These are phyloP conservation scores for Amoebophrya sp. DNA, from an alignment of 169 alveolate genomes.

Conservation along the genomic window DNA sequence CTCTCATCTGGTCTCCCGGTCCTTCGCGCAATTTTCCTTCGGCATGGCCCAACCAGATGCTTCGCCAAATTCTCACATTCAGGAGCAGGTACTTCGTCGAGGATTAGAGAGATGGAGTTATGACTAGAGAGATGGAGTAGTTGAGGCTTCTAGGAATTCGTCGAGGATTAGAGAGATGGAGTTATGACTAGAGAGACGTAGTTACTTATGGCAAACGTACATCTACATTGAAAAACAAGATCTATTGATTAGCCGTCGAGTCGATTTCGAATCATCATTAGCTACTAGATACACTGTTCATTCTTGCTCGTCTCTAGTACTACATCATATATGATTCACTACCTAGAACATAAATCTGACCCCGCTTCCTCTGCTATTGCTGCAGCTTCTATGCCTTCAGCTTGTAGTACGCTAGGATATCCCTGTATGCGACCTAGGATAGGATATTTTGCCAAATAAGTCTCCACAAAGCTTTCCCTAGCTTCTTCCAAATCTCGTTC, in stretches of 20 bases:
- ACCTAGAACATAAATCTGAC: no score
- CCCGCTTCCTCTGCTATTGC: background rate
- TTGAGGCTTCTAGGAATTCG: no score
- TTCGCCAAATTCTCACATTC: background rate
- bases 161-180: no score
- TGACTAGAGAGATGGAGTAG: no score
- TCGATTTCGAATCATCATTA: background rate
- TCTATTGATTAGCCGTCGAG: background rate
- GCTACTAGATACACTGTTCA: background rate
- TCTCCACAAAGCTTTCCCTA: background rate
- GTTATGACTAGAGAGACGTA: no score
- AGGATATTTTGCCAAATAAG: background rate
- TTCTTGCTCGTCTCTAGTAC: background rate
- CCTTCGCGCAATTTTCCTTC: background rate
- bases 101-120: no score
- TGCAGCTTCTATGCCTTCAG: background rate
- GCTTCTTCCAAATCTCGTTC: no score
- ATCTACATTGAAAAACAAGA: no score
- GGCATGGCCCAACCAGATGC: background rate
- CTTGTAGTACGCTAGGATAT: background rate
- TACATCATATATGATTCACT: no score
- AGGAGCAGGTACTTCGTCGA: background rate
- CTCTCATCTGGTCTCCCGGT: background rate
- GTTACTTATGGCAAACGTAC: no score
- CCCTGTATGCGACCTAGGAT: background rate